These are phyloP conservation scores for Aspergillus uvarum DNA, from an alignment of 2,329 filamentous ascomycete genomes.

Conservation along the genomic window DNA sequence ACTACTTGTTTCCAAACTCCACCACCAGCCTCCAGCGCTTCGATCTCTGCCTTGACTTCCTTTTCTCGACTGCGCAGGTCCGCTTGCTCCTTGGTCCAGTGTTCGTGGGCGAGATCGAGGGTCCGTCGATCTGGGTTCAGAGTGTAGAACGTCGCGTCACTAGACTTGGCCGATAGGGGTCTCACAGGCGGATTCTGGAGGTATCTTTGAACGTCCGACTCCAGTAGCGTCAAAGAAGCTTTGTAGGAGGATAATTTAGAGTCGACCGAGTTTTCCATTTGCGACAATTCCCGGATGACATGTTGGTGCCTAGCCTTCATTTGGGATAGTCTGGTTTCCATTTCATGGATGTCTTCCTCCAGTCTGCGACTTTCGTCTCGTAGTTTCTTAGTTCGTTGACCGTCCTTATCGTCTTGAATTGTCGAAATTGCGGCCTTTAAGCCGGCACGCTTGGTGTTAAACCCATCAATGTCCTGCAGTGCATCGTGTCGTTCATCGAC, in stretches of 20 bases:
- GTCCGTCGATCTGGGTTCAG: conserved; percentile 59
- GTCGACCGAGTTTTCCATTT: conserved; percentile 58
- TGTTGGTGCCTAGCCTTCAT: conserved; percentile 56
- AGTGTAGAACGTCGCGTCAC: conserved; percentile 47
- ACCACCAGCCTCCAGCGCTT: conserved; percentile 60
- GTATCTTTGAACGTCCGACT: conserved; percentile 56
- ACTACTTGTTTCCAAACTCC: conserved; percentile 59
- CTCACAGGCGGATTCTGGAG: conserved; percentile 49
- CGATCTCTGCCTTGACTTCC: conserved; percentile 53
- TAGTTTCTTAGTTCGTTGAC: conserved; percentile 45
- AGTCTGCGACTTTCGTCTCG: conserved; percentile 53
- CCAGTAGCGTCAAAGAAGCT: conserved; percentile 54
- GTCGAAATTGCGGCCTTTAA: conserved; percentile 52
- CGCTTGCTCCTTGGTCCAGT: conserved; percentile 54
- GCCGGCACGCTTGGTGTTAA: conserved; percentile 51
- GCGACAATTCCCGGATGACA: conserved; percentile 53
- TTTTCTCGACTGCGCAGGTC: conserved; percentile 46
- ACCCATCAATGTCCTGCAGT: conserved; percentile 52
- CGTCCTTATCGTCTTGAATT: conserved; percentile 50
- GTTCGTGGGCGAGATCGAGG: conserved; percentile 59
- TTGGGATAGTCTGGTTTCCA: conserved; percentile 56
- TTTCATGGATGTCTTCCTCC: conserved; percentile 56
- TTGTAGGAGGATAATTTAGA: conserved; percentile 60
- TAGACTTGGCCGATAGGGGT: conserved; percentile 33
- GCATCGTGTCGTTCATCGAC: conserved; percentile 47